A percentile compares a stretch with the other conserved stretches of the same genome.
phyloP scores from a whole-genome alignment of 2,329 filamentous ascomycete species.

The Diaporthe destruens region DNA sequence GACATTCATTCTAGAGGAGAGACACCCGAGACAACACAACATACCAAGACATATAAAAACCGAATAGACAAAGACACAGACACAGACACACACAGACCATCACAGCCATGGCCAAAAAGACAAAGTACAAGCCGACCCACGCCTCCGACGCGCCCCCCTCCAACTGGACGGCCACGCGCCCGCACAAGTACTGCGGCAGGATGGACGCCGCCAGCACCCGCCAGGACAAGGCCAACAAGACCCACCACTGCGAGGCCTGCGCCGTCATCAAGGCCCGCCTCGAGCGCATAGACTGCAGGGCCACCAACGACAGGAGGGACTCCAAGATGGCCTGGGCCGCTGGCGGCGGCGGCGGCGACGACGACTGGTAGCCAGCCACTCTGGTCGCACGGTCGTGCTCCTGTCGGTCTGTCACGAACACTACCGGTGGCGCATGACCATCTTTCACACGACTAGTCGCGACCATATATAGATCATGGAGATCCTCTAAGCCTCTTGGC shows the following conservation, averaged over 20 bases:
- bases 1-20: too few species aligned
- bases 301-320: constrained; percentile 33
- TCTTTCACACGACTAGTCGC: too few species aligned
- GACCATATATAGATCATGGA: too few species aligned
- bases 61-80: too few species aligned
- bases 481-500: too few species aligned
- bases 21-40: not conserved
- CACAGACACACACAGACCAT: constrained; percentile 17
- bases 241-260: constrained; percentile 41
- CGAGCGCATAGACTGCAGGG: constrained; percentile 36
- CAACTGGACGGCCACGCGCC: constrained; percentile 39
- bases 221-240: constrained; percentile 41
- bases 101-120: constrained; percentile 43
- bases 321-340: constrained; percentile 41
- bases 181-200: constrained; percentile 41
- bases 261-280: constrained; percentile 36
- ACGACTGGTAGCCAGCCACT: not conserved
- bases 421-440: not conserved
- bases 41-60: too few species aligned
- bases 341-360: constrained; percentile 27
- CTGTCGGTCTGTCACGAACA: not conserved
- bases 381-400: too few species aligned
- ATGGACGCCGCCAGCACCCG: constrained; percentile 40
- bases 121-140: constrained; percentile 46
- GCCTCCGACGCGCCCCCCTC: constrained; percentile 26